phyloP scores from a whole-genome alignment of 1,284 basidiomycete species.

The Xanthoconium separans region DNA sequence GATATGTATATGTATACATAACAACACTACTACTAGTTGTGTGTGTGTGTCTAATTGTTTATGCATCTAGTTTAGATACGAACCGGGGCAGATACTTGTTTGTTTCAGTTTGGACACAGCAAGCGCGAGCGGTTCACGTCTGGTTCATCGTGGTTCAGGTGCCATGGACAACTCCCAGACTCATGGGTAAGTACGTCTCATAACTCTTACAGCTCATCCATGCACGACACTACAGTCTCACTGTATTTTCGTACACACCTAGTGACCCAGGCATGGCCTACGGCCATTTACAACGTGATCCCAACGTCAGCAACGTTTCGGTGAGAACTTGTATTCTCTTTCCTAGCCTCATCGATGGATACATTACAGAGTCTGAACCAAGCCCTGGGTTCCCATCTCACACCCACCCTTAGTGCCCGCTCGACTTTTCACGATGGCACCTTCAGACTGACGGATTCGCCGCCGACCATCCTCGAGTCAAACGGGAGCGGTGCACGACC shows the following conservation, averaged over 20 bases:
- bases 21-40: too few relatives aligned
- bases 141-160: slow-evolving; percentile 37
- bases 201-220: slow-evolving; percentile 1
- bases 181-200: slow-evolving; percentile 34
- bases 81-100: slow-evolving; percentile 26
- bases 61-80: slow-evolving; percentile 14
- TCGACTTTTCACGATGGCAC: slow-evolving; percentile 30
- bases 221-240: slow-evolving; percentile 10
- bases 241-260: slow-evolving; percentile 5
- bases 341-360: slow-evolving; percentile 5
- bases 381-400: slow-evolving; percentile 34
- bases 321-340: slow-evolving; percentile 17
- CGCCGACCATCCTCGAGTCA: slow-evolving; percentile 33
- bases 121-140: slow-evolving; percentile 34
- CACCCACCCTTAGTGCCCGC: slow-evolving; percentile 30
- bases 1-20: slow-evolving; percentile 25
- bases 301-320: slow-evolving; percentile 35
- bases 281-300: slow-evolving; percentile 36
- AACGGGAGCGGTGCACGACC: slow-evolving; percentile 25
- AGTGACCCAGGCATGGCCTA: slow-evolving; percentile 34
- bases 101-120: slow-evolving; percentile 25
- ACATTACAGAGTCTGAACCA: slow-evolving; percentile 34
- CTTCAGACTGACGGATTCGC: slow-evolving; percentile 34
- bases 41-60: slow-evolving; percentile 21
- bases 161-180: slow-evolving; percentile 34